phyloP scores from a whole-genome alignment of 352 stramenopile genomes.

The Thalassiosira livingstoniorum region DNA sequence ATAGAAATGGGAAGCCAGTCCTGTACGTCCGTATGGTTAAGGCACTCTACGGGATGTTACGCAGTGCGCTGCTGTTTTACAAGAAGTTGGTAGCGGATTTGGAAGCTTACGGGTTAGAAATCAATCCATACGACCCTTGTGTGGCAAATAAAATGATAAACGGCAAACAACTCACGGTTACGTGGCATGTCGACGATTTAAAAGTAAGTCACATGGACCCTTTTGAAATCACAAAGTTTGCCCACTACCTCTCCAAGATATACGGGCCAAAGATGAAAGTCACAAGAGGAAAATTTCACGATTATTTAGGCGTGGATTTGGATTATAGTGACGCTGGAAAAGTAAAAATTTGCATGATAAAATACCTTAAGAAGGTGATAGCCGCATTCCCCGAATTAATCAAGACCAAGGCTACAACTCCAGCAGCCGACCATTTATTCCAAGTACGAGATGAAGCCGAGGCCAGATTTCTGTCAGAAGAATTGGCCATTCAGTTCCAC shows the following conservation, averaged over 20 bases:
- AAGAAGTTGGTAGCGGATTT: slow-evolving; percentile 42
- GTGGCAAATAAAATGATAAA: slow-evolving; percentile 60
- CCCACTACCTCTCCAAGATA: neutral
- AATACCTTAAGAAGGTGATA: slow-evolving; percentile 43
- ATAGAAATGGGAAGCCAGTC: neutral
- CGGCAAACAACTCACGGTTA: slow-evolving; percentile 56
- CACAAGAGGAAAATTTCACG: slow-evolving; percentile 22
- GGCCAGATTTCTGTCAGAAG: slow-evolving; percentile 11
- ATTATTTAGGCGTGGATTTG: slow-evolving; percentile 54
- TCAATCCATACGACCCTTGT: slow-evolving; percentile 69
- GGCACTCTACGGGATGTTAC: slow-evolving; percentile 56
- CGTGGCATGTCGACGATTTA: slow-evolving; percentile 56
- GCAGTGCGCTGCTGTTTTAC: slow-evolving; percentile 50
- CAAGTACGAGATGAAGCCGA: slow-evolving; percentile 11
- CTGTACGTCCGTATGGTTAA: slow-evolving; percentile 42
- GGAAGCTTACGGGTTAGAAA: slow-evolving; percentile 1
- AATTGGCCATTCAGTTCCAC: slow-evolving; percentile 20
- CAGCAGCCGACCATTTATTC: slow-evolving; percentile 45
- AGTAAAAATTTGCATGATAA: slow-evolving; percentile 36
- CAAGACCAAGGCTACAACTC: slow-evolving; percentile 7
- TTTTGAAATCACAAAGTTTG: slow-evolving; percentile 21
- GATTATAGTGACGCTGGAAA: slow-evolving; percentile 29
- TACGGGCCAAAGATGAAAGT: slow-evolving; percentile 21
- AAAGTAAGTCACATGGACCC: slow-evolving; percentile 39
- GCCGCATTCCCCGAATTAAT: slow-evolving; percentile 16